Conservation (phyloP, 1,139 yeast species). For the Pneumocystis murina region DNA sequence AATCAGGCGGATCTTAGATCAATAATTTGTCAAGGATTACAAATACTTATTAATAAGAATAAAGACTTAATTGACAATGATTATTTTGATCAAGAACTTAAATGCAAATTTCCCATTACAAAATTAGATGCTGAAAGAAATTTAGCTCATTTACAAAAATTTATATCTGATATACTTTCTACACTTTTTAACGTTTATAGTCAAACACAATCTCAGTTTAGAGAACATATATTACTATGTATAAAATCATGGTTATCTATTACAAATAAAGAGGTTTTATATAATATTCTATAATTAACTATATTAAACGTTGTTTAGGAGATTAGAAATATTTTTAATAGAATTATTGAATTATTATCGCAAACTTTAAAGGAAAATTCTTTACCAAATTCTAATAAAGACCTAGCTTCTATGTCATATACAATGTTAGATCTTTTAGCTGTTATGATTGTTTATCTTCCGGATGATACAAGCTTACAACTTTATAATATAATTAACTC, state of each 20-base stretch:
- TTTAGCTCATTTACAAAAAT: slow-evolving; percentile 43
- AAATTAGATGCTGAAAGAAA: slow-evolving; percentile 40
- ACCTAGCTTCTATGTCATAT: slow-evolving; percentile 44
- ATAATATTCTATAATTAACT: neutral
- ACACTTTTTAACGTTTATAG: slow-evolving; percentile 84
- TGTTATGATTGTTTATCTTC: slow-evolving; percentile 72
- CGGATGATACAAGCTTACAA: slow-evolving; percentile 52
- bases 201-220: slow-evolving; percentile 67
- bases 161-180: slow-evolving; percentile 59
- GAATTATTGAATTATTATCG: slow-evolving; percentile 66
- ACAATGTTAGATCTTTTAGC: slow-evolving; percentile 88
- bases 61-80: slow-evolving; percentile 31
- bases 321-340: slow-evolving; percentile 61
- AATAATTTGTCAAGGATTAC: slow-evolving; percentile 65
- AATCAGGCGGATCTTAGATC: slow-evolving; percentile 62
- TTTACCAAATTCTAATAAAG: slow-evolving; percentile 24
- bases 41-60: slow-evolving; percentile 65
- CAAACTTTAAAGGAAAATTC: slow-evolving; percentile 52
- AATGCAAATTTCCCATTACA: slow-evolving; percentile 50
- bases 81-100: slow-evolving; percentile 38
- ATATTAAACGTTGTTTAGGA: slow-evolving; percentile 26
- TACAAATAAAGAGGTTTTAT: slow-evolving; percentile 33
- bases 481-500: slow-evolving; percentile 62
- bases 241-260: slow-evolving; percentile 67
- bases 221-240: slow-evolving; percentile 74